Evolutionary conservation across 163 green algal species (phyloP).

Genomic region (Volvox carteri): DNA sequence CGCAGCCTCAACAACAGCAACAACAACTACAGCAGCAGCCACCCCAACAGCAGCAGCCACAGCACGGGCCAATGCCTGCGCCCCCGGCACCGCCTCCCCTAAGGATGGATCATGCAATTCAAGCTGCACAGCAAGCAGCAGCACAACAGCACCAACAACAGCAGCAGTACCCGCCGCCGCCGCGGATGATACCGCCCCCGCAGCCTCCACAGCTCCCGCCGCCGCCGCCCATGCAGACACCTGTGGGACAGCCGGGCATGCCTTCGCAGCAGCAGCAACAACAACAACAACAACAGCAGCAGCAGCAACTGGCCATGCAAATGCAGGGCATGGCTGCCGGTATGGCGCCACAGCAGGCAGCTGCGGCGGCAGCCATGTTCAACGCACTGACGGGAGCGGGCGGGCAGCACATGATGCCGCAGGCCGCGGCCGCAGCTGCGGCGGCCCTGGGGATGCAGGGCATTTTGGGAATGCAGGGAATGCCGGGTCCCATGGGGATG

Average conservation of each 20-base stretch:
- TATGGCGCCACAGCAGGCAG: conserved; percentile 16
- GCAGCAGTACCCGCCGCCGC: conserved; percentile 38
- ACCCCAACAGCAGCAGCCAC: conserved; percentile 26
- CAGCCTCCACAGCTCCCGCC: conserved; percentile 16
- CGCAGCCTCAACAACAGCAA: conserved; percentile 1
- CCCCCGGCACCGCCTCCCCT: neutral
- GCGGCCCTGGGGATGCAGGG: conserved; percentile 26
- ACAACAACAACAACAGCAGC: conserved; percentile 51
- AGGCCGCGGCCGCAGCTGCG: neutral
- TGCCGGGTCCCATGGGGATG: conserved; percentile 13
- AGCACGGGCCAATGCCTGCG: neutral
- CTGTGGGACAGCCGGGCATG: neutral
- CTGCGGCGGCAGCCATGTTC: conserved; percentile 30
- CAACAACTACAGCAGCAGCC: conserved; percentile 15
- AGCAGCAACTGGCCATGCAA: conserved; percentile 33
- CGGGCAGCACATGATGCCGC: conserved; percentile 6
- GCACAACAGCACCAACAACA: neutral
- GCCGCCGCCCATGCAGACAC: neutral
- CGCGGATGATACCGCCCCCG: neutral
- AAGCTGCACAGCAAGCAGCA: conserved; percentile 26
- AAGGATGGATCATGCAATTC: conserved; percentile 1
- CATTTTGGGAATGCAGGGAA: conserved; percentile 30
- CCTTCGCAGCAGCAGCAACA: neutral
- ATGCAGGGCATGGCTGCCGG: conserved; percentile 33
- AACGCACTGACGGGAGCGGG: neutral